Percentiles rank a stretch among this genome's conserved stretches.
Conservation (phyloP, 257 asterid genomes). For the Pogostemon cablin region DNA sequence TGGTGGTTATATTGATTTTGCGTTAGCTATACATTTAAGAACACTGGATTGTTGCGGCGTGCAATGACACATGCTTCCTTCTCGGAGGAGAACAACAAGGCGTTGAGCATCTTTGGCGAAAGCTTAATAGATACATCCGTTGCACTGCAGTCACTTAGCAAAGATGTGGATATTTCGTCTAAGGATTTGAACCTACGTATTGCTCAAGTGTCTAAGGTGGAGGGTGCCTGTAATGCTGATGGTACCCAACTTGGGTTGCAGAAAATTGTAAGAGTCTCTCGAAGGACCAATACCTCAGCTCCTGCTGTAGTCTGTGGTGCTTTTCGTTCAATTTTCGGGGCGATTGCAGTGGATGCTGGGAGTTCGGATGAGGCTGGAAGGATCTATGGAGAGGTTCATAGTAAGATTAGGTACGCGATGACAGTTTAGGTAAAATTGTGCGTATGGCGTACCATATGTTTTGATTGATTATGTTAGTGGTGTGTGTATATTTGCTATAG, state of each 20-base stretch:
- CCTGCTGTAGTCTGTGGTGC: slow-evolving; percentile 82
- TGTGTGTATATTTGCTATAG: slow-evolving; percentile 13
- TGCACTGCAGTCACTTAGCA: slow-evolving; percentile 43
- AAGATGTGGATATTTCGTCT: slow-evolving; percentile 52
- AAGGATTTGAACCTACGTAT: slow-evolving; percentile 57
- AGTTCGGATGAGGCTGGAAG: slow-evolving; percentile 55
- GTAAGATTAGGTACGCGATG: slow-evolving; percentile 33
- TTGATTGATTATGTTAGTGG: neutral
- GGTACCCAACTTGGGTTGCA: slow-evolving; percentile 62
- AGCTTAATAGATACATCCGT: slow-evolving; percentile 50
- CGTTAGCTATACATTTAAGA: slow-evolving; percentile 59
- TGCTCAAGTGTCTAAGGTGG: slow-evolving; percentile 52
- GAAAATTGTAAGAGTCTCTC: slow-evolving; percentile 67
- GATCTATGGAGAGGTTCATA: slow-evolving; percentile 43
- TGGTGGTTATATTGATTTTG: neutral
- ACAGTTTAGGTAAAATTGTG: slow-evolving; percentile 46
- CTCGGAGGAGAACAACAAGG: slow-evolving; percentile 85
- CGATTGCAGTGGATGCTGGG: slow-evolving; percentile 62
- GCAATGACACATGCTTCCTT: slow-evolving; percentile 83
- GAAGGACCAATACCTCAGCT: slow-evolving; percentile 54
- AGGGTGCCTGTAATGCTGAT: slow-evolving; percentile 53
- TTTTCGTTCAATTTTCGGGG: slow-evolving; percentile 74
- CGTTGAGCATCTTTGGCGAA: slow-evolving; percentile 61
- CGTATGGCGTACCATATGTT: slow-evolving; percentile 16
- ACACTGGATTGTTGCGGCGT: slow-evolving; percentile 55